These are phyloP conservation scores for Vitis amurensis DNA, from an alignment of 164 flowering plant genomes.

Conservation along the genomic window DNA sequence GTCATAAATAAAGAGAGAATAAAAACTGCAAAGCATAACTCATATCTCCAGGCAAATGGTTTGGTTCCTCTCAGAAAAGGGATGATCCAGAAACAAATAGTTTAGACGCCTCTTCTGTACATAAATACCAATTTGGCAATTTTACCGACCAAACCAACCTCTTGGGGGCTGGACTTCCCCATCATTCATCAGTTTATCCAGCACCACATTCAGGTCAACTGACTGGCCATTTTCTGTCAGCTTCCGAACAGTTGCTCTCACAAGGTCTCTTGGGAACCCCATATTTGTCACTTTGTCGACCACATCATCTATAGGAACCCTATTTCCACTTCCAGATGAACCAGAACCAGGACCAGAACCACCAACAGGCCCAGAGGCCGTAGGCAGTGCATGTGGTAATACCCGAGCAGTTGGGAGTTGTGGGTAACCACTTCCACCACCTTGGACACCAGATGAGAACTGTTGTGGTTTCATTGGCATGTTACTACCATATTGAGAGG, in stretches of 20 bases:
- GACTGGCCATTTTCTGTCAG: slow-evolving; percentile 92
- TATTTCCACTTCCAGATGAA: slow-evolving; percentile 66
- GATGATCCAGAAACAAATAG: slow-evolving; percentile 6
- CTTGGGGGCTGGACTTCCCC: slow-evolving; percentile 64
- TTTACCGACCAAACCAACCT: slow-evolving; percentile 73
- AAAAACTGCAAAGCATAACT: not conserved
- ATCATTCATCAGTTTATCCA: slow-evolving; percentile 92
- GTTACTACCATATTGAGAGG: slow-evolving; percentile 47
- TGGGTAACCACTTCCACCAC: slow-evolving; percentile 68
- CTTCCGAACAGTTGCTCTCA: slow-evolving; percentile 74
- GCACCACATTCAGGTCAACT: slow-evolving; percentile 85
- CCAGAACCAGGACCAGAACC: slow-evolving; percentile 51
- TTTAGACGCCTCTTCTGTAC: slow-evolving; percentile 19
- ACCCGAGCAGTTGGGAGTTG: slow-evolving; percentile 84
- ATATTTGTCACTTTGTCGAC: slow-evolving; percentile 76
- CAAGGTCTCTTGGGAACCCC: slow-evolving; percentile 93
- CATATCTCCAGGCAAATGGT: not conserved
- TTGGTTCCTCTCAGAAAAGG: not conserved
- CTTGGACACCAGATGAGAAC: slow-evolving; percentile 36
- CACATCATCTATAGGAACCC: slow-evolving; percentile 90
- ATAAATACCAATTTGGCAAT: slow-evolving; percentile 1
- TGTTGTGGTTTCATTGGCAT: slow-evolving; percentile 50
- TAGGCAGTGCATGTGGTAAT: slow-evolving; percentile 78
- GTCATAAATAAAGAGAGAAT: not conserved
- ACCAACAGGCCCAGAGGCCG: slow-evolving; percentile 52